Base-by-base conservation (phyloP, 1,139 yeast species). In the Hemisphaericaspora subhashii region DNA sequence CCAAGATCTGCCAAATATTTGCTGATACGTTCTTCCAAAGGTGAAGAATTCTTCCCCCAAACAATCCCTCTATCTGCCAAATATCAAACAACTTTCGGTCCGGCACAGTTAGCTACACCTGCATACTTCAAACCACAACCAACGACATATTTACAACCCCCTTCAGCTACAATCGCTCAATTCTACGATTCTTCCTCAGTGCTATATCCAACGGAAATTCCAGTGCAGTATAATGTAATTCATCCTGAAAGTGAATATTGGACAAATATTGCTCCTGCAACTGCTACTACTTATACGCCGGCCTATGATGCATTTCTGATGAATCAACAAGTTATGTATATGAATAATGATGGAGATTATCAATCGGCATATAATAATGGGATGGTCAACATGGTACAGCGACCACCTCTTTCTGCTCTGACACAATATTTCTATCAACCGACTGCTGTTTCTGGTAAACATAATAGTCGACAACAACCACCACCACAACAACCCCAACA, bases 231-330 rank as follows among this genome's bases (percentile, higher is more conserved):
- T 34, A 44, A 43, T 23, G 46, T 51, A 2, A 35, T 39, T 2
- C 42, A 39, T 29, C 50, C 45, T n/a, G 61, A 51, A 21, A 52
- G 46, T 8, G 62, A 57, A 16, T 54, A 55, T 38, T 57, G 61
- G 60, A 41, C 47, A n/a, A 55, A 48, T 25, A 33, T 33, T 15
- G 31, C 39, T 16, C 42, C 36, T 3, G 40, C 32, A 10, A 30
- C 36, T 18, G 33, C 39, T 12, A 35, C 35, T 6, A 35, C 37
- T 9, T 28, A 35, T 9, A 41, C 39, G 9, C 40, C 44, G 14
- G 25, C 37, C 17, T 38, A 33, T 26, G 48, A 45, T 18, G 26
- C 40, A n/a, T 41, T 39, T 18, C 22, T 8, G n/a, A 5, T 27
- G 3, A 36, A 36, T 10, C 43, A 39, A 18, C 39, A 38, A 3